phyloP scores from a whole-genome alignment of 345 rosid genomes.

The Eucalyptus melliodora region DNA sequence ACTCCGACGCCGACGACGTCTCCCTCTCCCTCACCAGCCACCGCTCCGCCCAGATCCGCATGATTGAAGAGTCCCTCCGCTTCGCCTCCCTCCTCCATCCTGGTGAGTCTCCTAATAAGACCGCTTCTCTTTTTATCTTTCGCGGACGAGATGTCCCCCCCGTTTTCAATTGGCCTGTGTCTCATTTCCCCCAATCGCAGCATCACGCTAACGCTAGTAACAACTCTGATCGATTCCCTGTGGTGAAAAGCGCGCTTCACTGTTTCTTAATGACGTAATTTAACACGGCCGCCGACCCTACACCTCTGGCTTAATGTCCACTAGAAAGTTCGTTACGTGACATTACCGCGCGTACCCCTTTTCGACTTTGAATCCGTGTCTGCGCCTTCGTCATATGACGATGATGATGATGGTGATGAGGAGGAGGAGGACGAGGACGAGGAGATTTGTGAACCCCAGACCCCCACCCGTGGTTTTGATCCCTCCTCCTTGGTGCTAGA shows the following conservation, averaged over 20 bases:
- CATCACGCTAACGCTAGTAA: background rate
- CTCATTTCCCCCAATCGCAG: background rate
- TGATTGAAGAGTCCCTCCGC: slow-evolving; percentile 78
- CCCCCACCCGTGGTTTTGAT: background rate
- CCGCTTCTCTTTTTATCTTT: background rate
- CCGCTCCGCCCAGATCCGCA: slow-evolving; percentile 68
- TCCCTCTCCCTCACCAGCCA: slow-evolving; percentile 35
- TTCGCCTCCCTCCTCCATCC: slow-evolving; percentile 43
- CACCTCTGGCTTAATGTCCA: background rate
- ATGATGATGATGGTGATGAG: fast-evolving
- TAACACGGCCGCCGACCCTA: background rate
- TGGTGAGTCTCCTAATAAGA: background rate
- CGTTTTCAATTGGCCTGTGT: background rate
- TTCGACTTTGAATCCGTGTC: background rate
- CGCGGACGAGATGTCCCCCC: background rate
- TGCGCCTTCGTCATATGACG: background rate
- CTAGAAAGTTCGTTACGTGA: background rate
- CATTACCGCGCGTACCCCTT: background rate
- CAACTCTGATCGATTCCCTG: background rate
- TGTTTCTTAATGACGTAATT: background rate
- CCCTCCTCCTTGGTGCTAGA: slow-evolving; percentile 1
- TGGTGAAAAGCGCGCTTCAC: background rate
- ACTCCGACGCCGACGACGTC: slow-evolving; percentile 10
- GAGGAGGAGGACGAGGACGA: background rate
- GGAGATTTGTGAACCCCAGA: background rate